Evolutionary conservation across 257 asterid genomes (phyloP), one percentile per base, ranked within the genome.

Genomic region (Fraxinus americana): DNA sequence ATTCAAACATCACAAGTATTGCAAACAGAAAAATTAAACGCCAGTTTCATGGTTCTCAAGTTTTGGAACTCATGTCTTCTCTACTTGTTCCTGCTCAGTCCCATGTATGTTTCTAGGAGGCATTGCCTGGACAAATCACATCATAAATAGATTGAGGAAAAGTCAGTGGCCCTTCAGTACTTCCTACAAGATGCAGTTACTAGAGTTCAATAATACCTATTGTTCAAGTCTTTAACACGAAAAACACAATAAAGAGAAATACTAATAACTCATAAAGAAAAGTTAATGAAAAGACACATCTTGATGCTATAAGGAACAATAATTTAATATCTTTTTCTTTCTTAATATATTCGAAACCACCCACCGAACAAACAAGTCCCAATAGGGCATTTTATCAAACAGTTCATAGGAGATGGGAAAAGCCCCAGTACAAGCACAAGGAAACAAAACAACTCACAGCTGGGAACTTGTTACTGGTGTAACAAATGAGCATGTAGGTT

Each of bases 331-430:
- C 30, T 23, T 17, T 14, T 23, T 41, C 29, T 16, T 50, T 50
- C 63, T 52, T 52, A 6, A n/a, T 19, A 52, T 52, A 19, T 25
- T 52, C 10, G 21, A 54, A 54, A 19, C 25, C 65, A 54, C 27
- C 65, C 50, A 41, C 4, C 27, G 4, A 32, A 43, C 19, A 7
- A 12, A n/a, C n/a, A 48, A 23, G 27, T 16, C 13, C 45, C 59
- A 5, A 1, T 63, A 85, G 36, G 78, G 82, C 90, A 83, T 89
- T 86, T 87, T 80, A 80, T 86, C 92, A 85, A 83, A 86, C 91
- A 82, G 54, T 54, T 83, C 34, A 12, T n/a, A 3, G 48, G 30
- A 16, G 63, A 32, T 19, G 54, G 12, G 21, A 19, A 17, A 54
- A 30, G 30, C 30, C 16, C n/a, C 54, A 75, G 10, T 6, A 14